These are phyloP conservation scores for Astrocystis sublimbata DNA, from an alignment of 495 filamentous ascomycete species.

Conservation along the genomic window DNA sequence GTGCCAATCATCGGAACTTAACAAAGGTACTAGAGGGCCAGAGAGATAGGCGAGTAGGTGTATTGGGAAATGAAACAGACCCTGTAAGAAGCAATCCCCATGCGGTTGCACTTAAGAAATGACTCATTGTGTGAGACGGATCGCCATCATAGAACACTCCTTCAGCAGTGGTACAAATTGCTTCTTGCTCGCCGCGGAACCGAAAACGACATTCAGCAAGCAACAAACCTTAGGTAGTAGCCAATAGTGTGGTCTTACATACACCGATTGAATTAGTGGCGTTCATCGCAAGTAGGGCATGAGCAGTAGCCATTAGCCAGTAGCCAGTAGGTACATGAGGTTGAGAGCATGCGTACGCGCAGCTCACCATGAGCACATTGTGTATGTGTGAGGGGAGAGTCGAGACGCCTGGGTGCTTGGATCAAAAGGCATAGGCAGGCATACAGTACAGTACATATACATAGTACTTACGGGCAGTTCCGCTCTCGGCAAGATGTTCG, in stretches of 20 bases:
- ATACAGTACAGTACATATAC: no score
- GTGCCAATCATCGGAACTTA: not conserved
- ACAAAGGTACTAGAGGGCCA: not conserved
- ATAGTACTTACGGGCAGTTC: not conserved
- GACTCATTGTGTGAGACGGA: constrained; percentile 15
- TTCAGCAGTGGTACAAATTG: constrained; percentile 13
- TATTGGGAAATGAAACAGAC: constrained; percentile 2
- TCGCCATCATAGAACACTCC: constrained; percentile 4
- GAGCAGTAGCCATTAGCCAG: no score
- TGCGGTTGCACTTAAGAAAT: not conserved
- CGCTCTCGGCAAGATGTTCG: constrained; percentile 18
- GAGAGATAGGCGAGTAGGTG: not conserved
- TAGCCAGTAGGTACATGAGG: not conserved
- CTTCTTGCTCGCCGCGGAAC: not conserved
- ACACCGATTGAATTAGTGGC: not conserved
- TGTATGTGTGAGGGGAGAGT: no score
- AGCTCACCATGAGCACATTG: no score
- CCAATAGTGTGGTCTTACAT: not conserved
- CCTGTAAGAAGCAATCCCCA: not conserved
- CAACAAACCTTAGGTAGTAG: not conserved
- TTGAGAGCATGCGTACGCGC: no score
- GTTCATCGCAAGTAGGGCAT: constrained; percentile 3
- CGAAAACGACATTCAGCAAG: not conserved
- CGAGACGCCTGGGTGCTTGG: no score
- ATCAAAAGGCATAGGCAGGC: no score